phyloP scores from a whole-genome alignment of 495 filamentous ascomycete genomes.

The Pseudoneurospora amorphoporcata region DNA sequence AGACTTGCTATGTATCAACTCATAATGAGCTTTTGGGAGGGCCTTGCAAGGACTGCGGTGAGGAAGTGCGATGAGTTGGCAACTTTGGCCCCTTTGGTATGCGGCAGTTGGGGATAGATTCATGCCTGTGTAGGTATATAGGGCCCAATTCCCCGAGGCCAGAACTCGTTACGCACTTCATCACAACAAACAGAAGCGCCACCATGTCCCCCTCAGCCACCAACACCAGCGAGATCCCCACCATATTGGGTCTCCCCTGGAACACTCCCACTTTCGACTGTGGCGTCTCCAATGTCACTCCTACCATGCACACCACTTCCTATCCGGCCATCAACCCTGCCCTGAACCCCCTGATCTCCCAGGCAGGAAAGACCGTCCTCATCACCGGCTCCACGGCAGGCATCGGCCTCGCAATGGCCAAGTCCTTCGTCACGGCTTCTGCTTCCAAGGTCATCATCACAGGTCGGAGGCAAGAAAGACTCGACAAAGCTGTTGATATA shows the following conservation, averaged over 20 bases:
- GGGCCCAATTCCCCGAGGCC: not conserved
- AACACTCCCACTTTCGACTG: not conserved
- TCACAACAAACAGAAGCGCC: not conserved
- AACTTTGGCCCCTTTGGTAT: too few species aligned
- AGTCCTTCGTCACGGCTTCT: slow-evolving; percentile 24
- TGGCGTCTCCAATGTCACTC: not conserved
- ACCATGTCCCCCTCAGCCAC: not conserved
- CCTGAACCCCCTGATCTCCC: slow-evolving; percentile 23
- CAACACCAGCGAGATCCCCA: slow-evolving; percentile 30
- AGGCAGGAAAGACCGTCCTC: slow-evolving; percentile 34
- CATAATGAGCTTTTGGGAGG: too few species aligned
- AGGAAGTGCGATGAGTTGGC: not conserved
- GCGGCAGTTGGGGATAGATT: not conserved
- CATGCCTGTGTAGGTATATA: not conserved
- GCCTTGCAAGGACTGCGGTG: not conserved
- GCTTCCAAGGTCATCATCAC: slow-evolving; percentile 25
- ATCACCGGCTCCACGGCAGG: slow-evolving; percentile 35
- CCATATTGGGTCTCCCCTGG: slow-evolving; percentile 13
- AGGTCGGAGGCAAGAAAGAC: slow-evolving; percentile 13
- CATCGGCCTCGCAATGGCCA: slow-evolving; percentile 29
- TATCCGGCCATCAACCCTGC: slow-evolving; percentile 35
- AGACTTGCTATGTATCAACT: too few species aligned
- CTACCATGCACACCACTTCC: slow-evolving; percentile 21
- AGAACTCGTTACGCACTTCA: not conserved
- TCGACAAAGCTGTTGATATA: slow-evolving; percentile 3